A percentile compares a stretch with the other conserved stretches of the same genome.
Evolutionary conservation across 345 rosid genomes (phyloP).

Genomic region (Kandelia obovata): DNA sequence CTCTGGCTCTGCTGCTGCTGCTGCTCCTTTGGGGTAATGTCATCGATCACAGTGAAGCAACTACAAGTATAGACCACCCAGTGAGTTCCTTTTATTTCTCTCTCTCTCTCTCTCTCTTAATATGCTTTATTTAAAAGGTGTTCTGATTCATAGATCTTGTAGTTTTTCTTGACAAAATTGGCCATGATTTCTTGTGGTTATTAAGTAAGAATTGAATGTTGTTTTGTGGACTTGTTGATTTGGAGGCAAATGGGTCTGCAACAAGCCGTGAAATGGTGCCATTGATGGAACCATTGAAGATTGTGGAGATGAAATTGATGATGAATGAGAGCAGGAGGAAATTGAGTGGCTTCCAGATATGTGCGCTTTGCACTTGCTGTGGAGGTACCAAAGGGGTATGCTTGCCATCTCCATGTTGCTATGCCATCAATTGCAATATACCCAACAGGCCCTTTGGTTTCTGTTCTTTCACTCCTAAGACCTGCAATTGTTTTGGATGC

Average conservation of each 20-base stretch:
- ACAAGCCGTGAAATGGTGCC: conserved; percentile 46
- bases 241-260: conserved; percentile 49
- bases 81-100: conserved; percentile 32
- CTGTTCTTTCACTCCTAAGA: conserved; percentile 93
- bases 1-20: conserved; percentile 30
- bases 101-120: background rate
- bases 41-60: conserved; percentile 31
- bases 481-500: conserved; percentile 94
- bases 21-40: conserved; percentile 31
- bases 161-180: conserved; percentile 2
- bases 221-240: conserved; percentile 19
- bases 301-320: conserved; percentile 54
- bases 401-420: conserved; percentile 90
- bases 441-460: conserved; percentile 95
- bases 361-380: conserved; percentile 94
- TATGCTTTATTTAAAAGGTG: too few relatives aligned
- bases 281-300: conserved; percentile 37
- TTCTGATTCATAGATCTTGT: conserved; percentile 26
- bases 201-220: conserved; percentile 26
- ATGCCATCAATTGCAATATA: conserved; percentile 93
- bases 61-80: conserved; percentile 27
- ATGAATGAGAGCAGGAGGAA: conserved; percentile 77
- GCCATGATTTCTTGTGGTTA: conserved; percentile 17
- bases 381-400: conserved; percentile 81
- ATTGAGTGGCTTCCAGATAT: conserved; percentile 79